Conservation (phyloP, 2,329 filamentous ascomycete species). For the Arthroderma uncinatum region DNA sequence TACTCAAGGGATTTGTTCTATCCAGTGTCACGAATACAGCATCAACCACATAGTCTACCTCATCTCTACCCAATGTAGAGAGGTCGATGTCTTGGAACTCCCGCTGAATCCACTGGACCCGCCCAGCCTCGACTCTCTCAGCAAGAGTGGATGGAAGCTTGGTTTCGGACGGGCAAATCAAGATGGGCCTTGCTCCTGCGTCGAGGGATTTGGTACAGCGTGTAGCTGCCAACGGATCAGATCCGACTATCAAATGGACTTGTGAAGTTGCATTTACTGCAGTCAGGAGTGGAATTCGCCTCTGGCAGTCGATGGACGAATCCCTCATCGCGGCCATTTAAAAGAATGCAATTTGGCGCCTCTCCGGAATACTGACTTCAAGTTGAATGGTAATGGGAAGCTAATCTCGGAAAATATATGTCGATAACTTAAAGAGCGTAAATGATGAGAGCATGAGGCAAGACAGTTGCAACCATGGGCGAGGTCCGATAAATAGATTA, state of each 20-base stretch:
- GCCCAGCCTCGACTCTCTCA: constrained; percentile 33
- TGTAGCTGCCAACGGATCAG: constrained; percentile 74
- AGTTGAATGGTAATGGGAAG: not conserved
- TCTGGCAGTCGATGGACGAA: not conserved
- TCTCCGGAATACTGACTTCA: not conserved
- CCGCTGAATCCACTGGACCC: constrained; percentile 32
- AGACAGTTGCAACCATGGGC: not conserved
- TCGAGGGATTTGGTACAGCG: constrained; percentile 69
- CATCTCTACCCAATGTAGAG: constrained; percentile 63
- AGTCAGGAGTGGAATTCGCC: constrained; percentile 23
- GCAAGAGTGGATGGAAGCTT: constrained; percentile 45
- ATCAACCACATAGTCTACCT: constrained; percentile 70
- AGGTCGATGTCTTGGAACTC: constrained; percentile 62
- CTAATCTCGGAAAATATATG: not conserved
- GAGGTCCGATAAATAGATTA: not conserved
- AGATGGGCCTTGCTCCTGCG: constrained; percentile 67
- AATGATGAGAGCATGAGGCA: not conserved
- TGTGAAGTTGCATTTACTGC: constrained; percentile 33
- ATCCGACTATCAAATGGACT: constrained; percentile 74
- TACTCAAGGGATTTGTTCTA: constrained; percentile 40
- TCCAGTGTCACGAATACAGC: constrained; percentile 75
- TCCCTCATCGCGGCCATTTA: constrained; percentile 4
- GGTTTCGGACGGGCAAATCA: constrained; percentile 59
- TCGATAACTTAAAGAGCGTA: not conserved
- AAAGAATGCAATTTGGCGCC: not conserved